A percentile compares a stretch with the other conserved stretches of the same genome.
These are phyloP conservation scores for Penicillium sp. DNA, from an alignment of 2,329 filamentous ascomycete genomes.

Conservation along the genomic window DNA sequence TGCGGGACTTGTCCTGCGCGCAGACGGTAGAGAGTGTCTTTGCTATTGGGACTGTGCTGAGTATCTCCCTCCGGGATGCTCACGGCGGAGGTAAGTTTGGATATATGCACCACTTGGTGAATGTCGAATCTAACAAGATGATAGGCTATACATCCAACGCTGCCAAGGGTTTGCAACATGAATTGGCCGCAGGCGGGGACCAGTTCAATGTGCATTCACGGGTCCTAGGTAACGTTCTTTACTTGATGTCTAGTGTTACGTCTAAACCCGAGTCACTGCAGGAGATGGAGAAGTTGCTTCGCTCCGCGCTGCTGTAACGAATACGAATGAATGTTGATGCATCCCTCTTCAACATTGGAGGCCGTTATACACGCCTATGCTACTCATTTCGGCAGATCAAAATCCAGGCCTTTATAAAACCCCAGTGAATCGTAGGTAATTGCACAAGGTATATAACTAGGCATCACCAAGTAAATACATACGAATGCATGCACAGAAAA, in stretches of 20 bases:
- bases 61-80: conserved; percentile 57
- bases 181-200: conserved; percentile 42
- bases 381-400: too few species aligned
- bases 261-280: conserved; percentile 44
- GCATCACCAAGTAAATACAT: too few species aligned
- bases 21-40: conserved; percentile 62
- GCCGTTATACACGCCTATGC: too few species aligned
- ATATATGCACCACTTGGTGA: neutral
- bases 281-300: conserved; percentile 42
- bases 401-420: too few species aligned
- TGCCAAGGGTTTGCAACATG: conserved; percentile 52
- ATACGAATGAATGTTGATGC: too few species aligned
- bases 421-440: too few species aligned
- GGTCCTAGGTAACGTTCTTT: conserved; percentile 60
- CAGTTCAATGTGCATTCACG: conserved; percentile 55
- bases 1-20: conserved; percentile 58
- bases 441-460: too few species aligned
- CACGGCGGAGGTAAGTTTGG: conserved; percentile 45
- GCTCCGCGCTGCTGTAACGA: conserved; percentile 35
- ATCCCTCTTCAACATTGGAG: too few species aligned
- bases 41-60: conserved; percentile 71
- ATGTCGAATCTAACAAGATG: neutral
- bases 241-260: conserved; percentile 59
- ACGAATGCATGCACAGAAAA: too few species aligned
- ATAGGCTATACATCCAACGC: conserved; percentile 58